Conservation (phyloP, 148 eudicot species). For the Rhododendron mucronatum region DNA sequence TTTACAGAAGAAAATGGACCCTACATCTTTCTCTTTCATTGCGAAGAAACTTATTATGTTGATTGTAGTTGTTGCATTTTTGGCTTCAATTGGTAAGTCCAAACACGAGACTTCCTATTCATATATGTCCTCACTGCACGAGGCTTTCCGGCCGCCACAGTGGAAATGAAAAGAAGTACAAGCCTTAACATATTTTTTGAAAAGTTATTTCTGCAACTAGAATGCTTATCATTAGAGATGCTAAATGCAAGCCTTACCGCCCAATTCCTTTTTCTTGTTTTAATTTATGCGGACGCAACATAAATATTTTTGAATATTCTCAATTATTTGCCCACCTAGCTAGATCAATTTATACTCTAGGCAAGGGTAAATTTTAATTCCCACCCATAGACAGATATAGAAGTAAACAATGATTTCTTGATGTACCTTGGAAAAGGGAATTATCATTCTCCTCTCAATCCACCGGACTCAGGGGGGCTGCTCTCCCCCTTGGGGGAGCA, state of each 20-base stretch:
- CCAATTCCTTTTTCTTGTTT: too few species aligned
- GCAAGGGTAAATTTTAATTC: background rate
- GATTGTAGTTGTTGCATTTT: background rate
- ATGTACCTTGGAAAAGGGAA: too few species aligned
- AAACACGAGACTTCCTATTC: background rate
- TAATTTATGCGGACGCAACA: too few species aligned
- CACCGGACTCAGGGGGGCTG: too few species aligned
- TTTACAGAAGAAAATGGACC: background rate
- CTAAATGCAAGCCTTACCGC: too few species aligned
- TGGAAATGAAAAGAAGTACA: background rate
- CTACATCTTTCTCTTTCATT: background rate
- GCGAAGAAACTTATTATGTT: background rate
- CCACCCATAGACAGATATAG: background rate
- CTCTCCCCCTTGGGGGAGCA: too few species aligned
- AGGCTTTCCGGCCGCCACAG: background rate
- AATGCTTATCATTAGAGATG: too few species aligned
- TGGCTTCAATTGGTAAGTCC: background rate
- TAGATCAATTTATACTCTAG: background rate
- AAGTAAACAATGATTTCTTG: background rate
- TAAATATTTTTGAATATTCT: too few species aligned
- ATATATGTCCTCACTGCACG: background rate
- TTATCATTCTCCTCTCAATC: too few species aligned
- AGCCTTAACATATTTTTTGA: background rate
- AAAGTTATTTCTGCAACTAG: too few species aligned
- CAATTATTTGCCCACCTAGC: background rate